Conservation (phyloP, 306 rosid genomes). For the Malus domestica region DNA sequence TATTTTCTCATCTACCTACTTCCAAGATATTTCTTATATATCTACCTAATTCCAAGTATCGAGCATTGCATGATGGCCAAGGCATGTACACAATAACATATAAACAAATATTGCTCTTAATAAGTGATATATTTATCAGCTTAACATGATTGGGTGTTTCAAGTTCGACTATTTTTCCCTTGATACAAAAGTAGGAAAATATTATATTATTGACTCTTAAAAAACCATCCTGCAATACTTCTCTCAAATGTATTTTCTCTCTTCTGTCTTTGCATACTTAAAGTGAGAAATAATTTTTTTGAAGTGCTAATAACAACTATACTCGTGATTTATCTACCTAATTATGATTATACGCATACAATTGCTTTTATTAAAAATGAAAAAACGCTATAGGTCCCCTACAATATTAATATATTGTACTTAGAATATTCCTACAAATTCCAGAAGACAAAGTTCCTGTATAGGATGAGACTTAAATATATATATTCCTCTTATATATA, state of each 20-base stretch:
- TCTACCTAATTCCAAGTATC: neutral
- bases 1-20: constrained; percentile 29
- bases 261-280: too few species aligned
- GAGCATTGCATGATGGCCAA: too few species aligned
- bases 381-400: neutral
- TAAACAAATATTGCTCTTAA: neutral
- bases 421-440: constrained; percentile 1
- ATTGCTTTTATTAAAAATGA: neutral
- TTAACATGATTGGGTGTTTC: neutral
- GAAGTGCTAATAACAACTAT: neutral
- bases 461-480: constrained; percentile 20
- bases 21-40: neutral
- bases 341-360: neutral
- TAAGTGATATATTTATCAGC: too few species aligned
- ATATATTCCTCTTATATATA: neutral
- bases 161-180: neutral
- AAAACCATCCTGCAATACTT: too few species aligned
- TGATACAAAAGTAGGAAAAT: too few species aligned
- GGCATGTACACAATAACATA: neutral
- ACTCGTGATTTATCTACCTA: neutral
- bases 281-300: too few species aligned
- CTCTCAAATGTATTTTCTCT: too few species aligned
- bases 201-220: too few species aligned
- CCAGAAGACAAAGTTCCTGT: constrained; percentile 24
- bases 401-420: neutral